These are phyloP conservation scores for Xanthoparmelia taractica DNA, from an alignment of 495 filamentous ascomycete species.

Conservation along the genomic window DNA sequence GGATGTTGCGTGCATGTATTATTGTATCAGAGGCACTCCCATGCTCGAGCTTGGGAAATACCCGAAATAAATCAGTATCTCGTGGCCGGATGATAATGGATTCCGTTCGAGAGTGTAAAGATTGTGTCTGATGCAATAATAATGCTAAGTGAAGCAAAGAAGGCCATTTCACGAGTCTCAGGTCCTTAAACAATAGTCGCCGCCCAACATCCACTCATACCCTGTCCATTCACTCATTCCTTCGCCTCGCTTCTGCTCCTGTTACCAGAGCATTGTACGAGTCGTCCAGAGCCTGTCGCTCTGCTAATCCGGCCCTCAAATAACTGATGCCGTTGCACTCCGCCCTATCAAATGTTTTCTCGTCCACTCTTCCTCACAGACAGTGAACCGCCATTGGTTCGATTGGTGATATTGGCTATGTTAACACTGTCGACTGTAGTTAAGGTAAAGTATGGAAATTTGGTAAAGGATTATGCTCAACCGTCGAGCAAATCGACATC, in stretches of 20 bases:
- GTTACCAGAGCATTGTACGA: background rate
- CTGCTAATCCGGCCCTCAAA: background rate
- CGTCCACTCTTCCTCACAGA: background rate
- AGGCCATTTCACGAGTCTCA: background rate
- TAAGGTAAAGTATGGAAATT: background rate
- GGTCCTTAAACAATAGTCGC: background rate
- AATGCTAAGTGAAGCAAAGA: background rate
- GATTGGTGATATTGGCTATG: background rate
- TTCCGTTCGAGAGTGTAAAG: background rate
- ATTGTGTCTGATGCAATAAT: background rate
- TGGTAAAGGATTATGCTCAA: conserved; percentile 33
- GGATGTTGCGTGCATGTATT: background rate
- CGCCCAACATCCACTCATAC: background rate
- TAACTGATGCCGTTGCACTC: background rate
- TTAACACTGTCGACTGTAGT: background rate
- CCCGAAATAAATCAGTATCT: background rate
- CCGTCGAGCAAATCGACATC: conserved; percentile 84
- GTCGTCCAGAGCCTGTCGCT: background rate
- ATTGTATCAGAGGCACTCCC: conserved; percentile 1
- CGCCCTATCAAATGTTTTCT: background rate
- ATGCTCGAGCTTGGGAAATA: conserved; percentile 3
- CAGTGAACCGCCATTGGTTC: background rate
- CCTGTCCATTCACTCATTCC: background rate
- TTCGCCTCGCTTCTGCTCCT: background rate
- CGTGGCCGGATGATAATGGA: background rate